phyloP scores from a whole-genome alignment of 768 basidiomycete species.

The Leccinum olivaceopallidum region DNA sequence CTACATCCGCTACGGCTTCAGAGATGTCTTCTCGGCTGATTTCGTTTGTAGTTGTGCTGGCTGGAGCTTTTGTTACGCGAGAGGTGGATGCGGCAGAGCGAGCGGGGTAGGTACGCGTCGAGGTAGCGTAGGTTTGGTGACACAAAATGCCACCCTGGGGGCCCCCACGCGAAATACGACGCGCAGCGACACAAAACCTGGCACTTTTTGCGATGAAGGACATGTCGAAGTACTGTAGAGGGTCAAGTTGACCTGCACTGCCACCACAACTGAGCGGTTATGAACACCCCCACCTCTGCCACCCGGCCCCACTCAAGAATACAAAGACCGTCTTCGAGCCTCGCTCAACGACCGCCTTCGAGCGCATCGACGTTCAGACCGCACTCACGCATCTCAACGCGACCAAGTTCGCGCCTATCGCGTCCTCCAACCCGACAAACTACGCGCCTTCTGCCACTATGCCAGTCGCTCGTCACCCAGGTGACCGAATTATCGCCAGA shows the following conservation, averaged over 20 bases:
- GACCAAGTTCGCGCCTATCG: constrained; percentile 47
- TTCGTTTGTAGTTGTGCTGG: constrained; percentile 32
- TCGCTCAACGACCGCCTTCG: constrained; percentile 42
- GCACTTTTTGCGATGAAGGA: constrained; percentile 15
- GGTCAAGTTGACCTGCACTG: background rate
- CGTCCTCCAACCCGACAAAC: constrained; percentile 51
- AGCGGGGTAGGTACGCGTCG: constrained; percentile 28
- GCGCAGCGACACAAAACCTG: constrained; percentile 11
- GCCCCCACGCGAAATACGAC: constrained; percentile 1
- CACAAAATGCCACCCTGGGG: background rate
- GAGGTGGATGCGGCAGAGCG: constrained; percentile 25
- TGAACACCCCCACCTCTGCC: constrained; percentile 25
- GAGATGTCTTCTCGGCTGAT: constrained; percentile 20
- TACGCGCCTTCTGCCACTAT: constrained; percentile 53
- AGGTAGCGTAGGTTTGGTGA: constrained; percentile 19
- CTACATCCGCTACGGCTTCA: constrained; percentile 23
- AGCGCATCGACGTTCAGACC: constrained; percentile 40
- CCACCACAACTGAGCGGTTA: constrained; percentile 9
- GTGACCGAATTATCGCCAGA: constrained; percentile 52
- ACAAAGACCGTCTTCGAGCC: constrained; percentile 37
- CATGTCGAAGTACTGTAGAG: constrained; percentile 12
- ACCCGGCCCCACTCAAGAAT: constrained; percentile 23
- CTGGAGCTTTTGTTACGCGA: constrained; percentile 28
- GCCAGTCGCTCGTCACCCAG: constrained; percentile 55
- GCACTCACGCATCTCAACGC: constrained; percentile 35